Conservation (phyloP, 176 grass and related monocot genomes). For the Triticum monococcum region DNA sequence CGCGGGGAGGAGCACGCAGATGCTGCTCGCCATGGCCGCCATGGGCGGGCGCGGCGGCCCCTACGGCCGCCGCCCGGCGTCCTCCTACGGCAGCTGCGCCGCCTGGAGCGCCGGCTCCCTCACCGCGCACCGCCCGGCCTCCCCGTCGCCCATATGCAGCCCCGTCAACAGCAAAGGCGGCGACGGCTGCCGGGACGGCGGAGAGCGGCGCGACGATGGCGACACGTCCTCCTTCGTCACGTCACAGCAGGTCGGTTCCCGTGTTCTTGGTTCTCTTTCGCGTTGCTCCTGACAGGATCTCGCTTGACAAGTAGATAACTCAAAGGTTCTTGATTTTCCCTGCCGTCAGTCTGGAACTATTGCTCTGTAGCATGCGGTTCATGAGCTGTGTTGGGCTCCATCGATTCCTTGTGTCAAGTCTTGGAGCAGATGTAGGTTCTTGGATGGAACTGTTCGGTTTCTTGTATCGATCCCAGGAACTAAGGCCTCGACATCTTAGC, state of each 20-base stretch:
- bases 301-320: neutral
- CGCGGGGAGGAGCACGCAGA: slow-evolving; percentile 56
- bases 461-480: slow-evolving; percentile 20
- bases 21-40: slow-evolving; percentile 56
- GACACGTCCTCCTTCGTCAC: slow-evolving; percentile 50
- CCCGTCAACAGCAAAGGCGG: slow-evolving; percentile 43
- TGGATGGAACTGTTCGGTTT: neutral
- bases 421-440: slow-evolving; percentile 18
- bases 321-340: slow-evolving; percentile 2
- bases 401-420: neutral
- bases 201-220: slow-evolving; percentile 19
- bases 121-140: slow-evolving; percentile 51
- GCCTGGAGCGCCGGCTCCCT: slow-evolving; percentile 57
- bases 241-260: slow-evolving; percentile 37
- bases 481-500: neutral
- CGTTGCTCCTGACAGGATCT: slow-evolving; percentile 6
- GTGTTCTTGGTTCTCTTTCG: slow-evolving; percentile 10
- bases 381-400: neutral
- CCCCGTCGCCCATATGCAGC: slow-evolving; percentile 79
- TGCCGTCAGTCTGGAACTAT: neutral
- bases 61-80: slow-evolving; percentile 56
- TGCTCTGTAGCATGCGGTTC: neutral
- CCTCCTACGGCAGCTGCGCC: slow-evolving; percentile 61
- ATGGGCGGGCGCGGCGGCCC: slow-evolving; percentile 44
- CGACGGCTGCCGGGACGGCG: neutral